phyloP scores from a whole-genome alignment of 176 grass and related monocot species.

The Cymbopogon citratus region DNA sequence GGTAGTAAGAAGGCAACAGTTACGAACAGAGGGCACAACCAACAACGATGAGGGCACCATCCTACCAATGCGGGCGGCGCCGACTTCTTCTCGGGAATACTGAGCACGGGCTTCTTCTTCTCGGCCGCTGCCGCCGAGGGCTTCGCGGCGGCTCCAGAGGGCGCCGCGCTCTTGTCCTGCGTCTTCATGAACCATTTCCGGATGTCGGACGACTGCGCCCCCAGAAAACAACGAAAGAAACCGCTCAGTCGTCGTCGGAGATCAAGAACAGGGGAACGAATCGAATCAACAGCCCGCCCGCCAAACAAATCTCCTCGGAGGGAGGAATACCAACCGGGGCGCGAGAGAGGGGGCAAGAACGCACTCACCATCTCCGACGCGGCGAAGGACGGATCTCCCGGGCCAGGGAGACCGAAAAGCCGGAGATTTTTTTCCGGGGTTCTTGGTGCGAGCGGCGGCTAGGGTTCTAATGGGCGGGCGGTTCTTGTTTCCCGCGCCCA shows the following conservation, averaged over 20 bases:
- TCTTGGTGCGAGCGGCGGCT: slow-evolving; percentile 3
- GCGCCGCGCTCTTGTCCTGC: slow-evolving; percentile 48
- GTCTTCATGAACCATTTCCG: slow-evolving; percentile 98
- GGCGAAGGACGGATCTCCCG: not conserved
- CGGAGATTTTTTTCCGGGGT: not conserved
- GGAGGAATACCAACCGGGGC: not conserved
- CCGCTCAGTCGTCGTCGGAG: not conserved
- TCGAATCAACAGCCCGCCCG: not conserved
- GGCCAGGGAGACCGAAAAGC: not conserved
- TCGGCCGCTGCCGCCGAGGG: not conserved
- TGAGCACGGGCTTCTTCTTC: slow-evolving; percentile 55
- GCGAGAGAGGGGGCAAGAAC: not conserved
- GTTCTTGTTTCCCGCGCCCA: not conserved
- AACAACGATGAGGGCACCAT: slow-evolving; percentile 1
- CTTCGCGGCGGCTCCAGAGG: slow-evolving; percentile 18
- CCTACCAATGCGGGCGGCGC: slow-evolving; percentile 14
- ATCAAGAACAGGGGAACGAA: not conserved
- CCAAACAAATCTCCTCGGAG: not conserved
- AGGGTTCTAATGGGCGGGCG: not conserved
- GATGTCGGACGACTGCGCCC: slow-evolving; percentile 86
- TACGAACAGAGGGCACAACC: not conserved
- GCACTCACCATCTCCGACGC: slow-evolving; percentile 39
- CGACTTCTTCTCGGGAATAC: slow-evolving; percentile 59
- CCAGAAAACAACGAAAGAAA: not conserved
- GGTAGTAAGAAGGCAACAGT: not conserved